Evolutionary conservation across 495 filamentous ascomycete species (phyloP).

Genomic region (Talaromyces trachyspermus): DNA sequence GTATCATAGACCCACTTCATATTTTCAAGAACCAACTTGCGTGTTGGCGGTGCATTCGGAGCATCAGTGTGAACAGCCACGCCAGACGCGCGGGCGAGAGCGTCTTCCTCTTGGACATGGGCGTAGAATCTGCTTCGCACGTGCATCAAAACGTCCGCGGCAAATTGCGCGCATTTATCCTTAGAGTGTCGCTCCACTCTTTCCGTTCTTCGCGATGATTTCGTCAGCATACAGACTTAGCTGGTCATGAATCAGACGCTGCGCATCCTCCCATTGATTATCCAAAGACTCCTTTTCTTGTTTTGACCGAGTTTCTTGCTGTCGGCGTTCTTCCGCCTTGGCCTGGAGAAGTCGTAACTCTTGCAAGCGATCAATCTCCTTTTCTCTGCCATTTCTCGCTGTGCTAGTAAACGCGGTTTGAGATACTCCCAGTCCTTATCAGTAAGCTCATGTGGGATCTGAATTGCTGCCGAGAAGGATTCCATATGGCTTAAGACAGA

Average conservation of each 20-base stretch:
- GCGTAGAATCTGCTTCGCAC: slow-evolving; percentile 56
- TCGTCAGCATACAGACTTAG: slow-evolving; percentile 58
- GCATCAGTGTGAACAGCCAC: slow-evolving; percentile 32
- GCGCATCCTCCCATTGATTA: slow-evolving; percentile 59
- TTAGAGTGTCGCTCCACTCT: slow-evolving; percentile 45
- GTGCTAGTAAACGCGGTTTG: slow-evolving; percentile 55
- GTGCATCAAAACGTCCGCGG: slow-evolving; percentile 55
- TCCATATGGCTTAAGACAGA: slow-evolving; percentile 56
- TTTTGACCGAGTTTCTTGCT: slow-evolving; percentile 39
- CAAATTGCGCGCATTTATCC: slow-evolving; percentile 56
- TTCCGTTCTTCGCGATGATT: slow-evolving; percentile 52
- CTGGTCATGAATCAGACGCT: slow-evolving; percentile 51
- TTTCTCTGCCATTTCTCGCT: slow-evolving; percentile 51
- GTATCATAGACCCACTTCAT: slow-evolving; percentile 80
- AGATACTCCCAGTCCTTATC: slow-evolving; percentile 59
- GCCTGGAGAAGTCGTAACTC: slow-evolving; percentile 36
- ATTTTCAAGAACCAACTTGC: slow-evolving; percentile 64
- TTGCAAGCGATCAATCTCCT: slow-evolving; percentile 38
- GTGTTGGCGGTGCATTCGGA: slow-evolving; percentile 45
- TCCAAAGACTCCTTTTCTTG: slow-evolving; percentile 54
- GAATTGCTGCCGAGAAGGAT: slow-evolving; percentile 61
- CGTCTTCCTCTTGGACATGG: slow-evolving; percentile 44
- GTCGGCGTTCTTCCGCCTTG: slow-evolving; percentile 30
- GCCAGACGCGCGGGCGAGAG: slow-evolving; percentile 34
- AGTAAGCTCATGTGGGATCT: slow-evolving; percentile 55